Evolutionary conservation across 306 rosid species (phyloP).

Genomic region (Alnus rubra): DNA sequence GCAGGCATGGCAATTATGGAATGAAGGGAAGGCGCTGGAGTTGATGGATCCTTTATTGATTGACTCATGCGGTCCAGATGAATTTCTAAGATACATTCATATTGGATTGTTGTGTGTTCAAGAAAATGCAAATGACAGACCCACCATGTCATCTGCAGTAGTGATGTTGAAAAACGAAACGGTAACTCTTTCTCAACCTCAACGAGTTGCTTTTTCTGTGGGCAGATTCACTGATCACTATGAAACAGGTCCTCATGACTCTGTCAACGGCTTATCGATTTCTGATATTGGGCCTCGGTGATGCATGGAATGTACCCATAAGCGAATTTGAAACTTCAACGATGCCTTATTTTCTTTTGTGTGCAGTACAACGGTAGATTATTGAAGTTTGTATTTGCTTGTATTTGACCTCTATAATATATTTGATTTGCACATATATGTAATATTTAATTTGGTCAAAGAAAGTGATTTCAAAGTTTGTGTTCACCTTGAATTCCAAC

Average conservation of each 20-base stretch:
- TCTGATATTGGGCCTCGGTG: not conserved
- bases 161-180: constrained; percentile 41
- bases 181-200: constrained; percentile 25
- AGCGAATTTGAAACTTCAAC: not conserved
- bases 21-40: constrained; percentile 35
- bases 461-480: too few species aligned
- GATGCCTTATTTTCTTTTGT: too few species aligned
- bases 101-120: constrained; percentile 55
- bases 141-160: constrained; percentile 51
- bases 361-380: not conserved
- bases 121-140: constrained; percentile 50
- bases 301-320: not conserved
- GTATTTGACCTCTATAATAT: not conserved
- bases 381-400: not conserved
- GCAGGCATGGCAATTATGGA: constrained; percentile 53
- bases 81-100: constrained; percentile 39
- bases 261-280: constrained; percentile 11
- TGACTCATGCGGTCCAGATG: constrained; percentile 31
- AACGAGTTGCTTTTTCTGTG: constrained; percentile 37
- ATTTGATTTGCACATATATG: too few species aligned
- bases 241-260: not conserved
- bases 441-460: too few species aligned
- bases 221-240: constrained; percentile 27
- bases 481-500: not conserved
- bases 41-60: constrained; percentile 39